A percentile compares a stretch with the other conserved stretches of the same genome.
These are phyloP conservation scores for Hypoxylon cercidicola DNA, from an alignment of 495 filamentous ascomycete genomes.

Conservation along the genomic window DNA sequence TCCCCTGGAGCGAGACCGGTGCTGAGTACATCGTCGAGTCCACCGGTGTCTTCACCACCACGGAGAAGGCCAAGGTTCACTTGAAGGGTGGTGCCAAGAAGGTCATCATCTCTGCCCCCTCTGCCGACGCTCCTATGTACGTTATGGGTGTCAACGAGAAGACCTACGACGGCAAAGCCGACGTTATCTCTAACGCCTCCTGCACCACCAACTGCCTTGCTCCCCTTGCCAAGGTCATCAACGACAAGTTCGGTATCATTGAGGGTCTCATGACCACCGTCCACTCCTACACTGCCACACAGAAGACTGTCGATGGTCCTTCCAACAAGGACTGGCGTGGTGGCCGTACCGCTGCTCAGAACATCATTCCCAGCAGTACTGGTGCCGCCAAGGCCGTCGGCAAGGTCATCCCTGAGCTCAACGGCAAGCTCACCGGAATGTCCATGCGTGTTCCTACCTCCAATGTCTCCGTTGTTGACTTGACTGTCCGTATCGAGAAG, in stretches of 20 bases:
- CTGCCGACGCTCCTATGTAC: slow-evolving; percentile 99
- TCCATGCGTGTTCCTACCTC: slow-evolving; percentile 97
- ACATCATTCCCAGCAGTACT: slow-evolving; percentile 99
- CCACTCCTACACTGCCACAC: slow-evolving; percentile 99
- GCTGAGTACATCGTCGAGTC: slow-evolving; percentile 98
- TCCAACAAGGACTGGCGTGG: slow-evolving; percentile 99
- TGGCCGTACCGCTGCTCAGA: slow-evolving; percentile 97
- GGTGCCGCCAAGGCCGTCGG: slow-evolving; percentile 99
- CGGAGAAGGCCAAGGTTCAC: slow-evolving; percentile 92
- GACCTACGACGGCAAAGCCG: slow-evolving; percentile 85
- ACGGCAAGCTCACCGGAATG: slow-evolving; percentile 99
- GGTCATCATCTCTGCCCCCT: slow-evolving; percentile 99
- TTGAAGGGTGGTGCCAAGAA: slow-evolving; percentile 99
- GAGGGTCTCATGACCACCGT: slow-evolving; percentile 99
- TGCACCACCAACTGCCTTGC: slow-evolving; percentile 99
- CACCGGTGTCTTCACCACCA: slow-evolving; percentile 99
- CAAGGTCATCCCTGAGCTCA: slow-evolving; percentile 96
- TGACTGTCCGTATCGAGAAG: slow-evolving; percentile 95
- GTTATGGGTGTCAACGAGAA: slow-evolving; percentile 99
- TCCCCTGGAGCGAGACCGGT: slow-evolving; percentile 90
- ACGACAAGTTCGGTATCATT: slow-evolving; percentile 97
- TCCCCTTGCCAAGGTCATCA: slow-evolving; percentile 97
- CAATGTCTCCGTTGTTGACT: slow-evolving; percentile 99
- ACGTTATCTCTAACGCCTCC: slow-evolving; percentile 98
- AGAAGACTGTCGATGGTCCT: slow-evolving; percentile 99